Evolutionary conservation across 306 rosid genomes (phyloP).

Genomic region (Ormosia emarginata): DNA sequence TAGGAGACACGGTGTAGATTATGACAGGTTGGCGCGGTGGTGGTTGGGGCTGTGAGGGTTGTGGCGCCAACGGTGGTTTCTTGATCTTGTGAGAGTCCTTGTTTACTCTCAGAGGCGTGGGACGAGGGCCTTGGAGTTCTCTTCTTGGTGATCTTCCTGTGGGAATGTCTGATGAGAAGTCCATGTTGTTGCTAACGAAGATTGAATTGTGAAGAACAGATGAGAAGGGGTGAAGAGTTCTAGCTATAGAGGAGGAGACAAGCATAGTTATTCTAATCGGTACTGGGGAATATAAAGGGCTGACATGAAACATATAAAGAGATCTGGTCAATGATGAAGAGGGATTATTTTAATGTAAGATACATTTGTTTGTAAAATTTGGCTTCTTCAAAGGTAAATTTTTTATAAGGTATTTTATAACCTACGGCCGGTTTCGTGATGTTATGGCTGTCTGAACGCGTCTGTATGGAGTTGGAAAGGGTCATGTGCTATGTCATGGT

Average conservation of each 20-base stretch:
- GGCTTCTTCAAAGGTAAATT: constrained; percentile 25
- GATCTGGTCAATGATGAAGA: constrained; percentile 43
- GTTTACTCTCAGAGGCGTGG: constrained; percentile 59
- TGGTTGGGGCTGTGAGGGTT: constrained; percentile 13
- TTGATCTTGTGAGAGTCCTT: constrained; percentile 77
- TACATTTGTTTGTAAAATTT: constrained; percentile 8
- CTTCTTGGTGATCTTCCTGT: constrained; percentile 56
- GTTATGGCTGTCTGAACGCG: constrained; percentile 48
- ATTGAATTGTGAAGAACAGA: background rate
- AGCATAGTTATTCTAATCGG: constrained; percentile 6
- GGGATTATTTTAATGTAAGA: constrained; percentile 13
- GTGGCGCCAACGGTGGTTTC: constrained; percentile 64
- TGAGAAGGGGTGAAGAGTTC: background rate
- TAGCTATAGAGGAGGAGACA: background rate
- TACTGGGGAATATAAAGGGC: constrained; percentile 11
- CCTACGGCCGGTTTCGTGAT: constrained; percentile 56
- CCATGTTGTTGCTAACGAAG: constrained; percentile 16
- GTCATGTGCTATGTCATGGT: constrained; percentile 33
- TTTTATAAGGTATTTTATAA: background rate
- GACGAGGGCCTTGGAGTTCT: constrained; percentile 84
- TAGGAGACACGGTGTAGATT: constrained; percentile 82
- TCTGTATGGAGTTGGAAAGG: constrained; percentile 31
- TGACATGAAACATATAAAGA: constrained; percentile 23
- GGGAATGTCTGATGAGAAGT: constrained; percentile 26
- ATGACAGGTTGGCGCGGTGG: constrained; percentile 64